Conservation (phyloP, 2,329 filamentous ascomycete species). For the Arthrobotrys musiformis region DNA sequence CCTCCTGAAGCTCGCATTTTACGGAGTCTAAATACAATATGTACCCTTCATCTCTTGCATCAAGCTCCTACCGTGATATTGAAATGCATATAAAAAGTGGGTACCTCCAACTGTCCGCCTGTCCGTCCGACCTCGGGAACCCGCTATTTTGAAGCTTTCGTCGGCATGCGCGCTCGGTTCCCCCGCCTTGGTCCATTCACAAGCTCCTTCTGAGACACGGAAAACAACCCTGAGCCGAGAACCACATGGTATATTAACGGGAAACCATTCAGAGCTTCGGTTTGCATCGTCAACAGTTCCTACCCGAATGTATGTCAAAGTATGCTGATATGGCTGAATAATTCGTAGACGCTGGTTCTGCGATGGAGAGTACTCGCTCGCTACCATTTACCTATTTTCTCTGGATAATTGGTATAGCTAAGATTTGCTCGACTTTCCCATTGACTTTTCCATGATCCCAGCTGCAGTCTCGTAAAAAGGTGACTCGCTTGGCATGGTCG, state of each 20-base stretch:
- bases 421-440: background rate
- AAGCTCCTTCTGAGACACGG: constrained; percentile 15
- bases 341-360: constrained; percentile 1
- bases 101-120: background rate
- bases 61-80: constrained; percentile 10
- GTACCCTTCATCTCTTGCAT: background rate
- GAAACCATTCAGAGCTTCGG: background rate
- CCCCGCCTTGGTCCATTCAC: background rate
- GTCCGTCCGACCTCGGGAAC: constrained; percentile 5
- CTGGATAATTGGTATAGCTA: background rate
- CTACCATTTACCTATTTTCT: background rate
- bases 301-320: too few species aligned
- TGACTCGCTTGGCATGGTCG: constrained; percentile 13
- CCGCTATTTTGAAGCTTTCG: background rate
- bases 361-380: background rate
- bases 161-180: constrained; percentile 8
- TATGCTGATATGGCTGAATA: too few species aligned
- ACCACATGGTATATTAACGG: background rate
- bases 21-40: too few species aligned
- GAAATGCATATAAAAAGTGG: background rate
- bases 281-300: background rate
- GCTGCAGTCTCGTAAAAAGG: background rate
- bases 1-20: background rate
- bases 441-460: background rate
- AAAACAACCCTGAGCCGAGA: constrained; percentile 20